Base-by-base conservation (phyloP, 768 basidiomycete genomes). In the Tulasnella sp. region DNA sequence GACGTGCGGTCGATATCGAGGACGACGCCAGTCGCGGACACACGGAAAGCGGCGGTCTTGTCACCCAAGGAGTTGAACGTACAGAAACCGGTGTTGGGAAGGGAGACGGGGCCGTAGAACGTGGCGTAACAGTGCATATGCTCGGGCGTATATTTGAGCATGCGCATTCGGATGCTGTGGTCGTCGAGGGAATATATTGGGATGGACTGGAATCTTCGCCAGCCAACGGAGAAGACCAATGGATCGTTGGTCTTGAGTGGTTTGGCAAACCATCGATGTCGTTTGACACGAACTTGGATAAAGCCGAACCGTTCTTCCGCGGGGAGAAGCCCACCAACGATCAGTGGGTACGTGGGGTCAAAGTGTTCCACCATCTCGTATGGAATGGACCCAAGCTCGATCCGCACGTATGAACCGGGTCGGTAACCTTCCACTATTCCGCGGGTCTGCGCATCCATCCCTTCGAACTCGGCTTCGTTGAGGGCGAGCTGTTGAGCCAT, bases 61-160 rank as follows among this genome's bases (percentile, higher is more conserved):
- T 73, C 74, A 0, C 74, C 69, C 14, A 99, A 71, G 0, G 84
- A 81, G 69, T 92, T 97, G 77, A 99, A 98, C 2, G 94, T 86
- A 68, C 96, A 98, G 71, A 99, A 93, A 31, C 93, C 92, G 0
- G 90, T 96, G 70, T 96, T 96, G 19, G 93, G 94, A 0, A 88
- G 73, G 2, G 90, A 74, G 19, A 90, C 82, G 6, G 96, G 94
- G 0, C 91, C 94, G 66, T 93, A 99, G 70, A 98, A 96, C 2
- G 93, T 96, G 2, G 93, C 94, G 66, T 84, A 94, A 66, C 96
- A 99, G 67, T 99, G 96, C 96, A 94, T 97, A 66, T 99, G 96
- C 71, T 99, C 96, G 0, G 96, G 96, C 0, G 96, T 97, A 68
- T 99, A 99, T 72, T 99, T 99, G 72, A 99, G 85, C 84, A 98